Conservation (phyloP, 192 early-diverging fungal genomes). For the Coemansia sp. region DNA sequence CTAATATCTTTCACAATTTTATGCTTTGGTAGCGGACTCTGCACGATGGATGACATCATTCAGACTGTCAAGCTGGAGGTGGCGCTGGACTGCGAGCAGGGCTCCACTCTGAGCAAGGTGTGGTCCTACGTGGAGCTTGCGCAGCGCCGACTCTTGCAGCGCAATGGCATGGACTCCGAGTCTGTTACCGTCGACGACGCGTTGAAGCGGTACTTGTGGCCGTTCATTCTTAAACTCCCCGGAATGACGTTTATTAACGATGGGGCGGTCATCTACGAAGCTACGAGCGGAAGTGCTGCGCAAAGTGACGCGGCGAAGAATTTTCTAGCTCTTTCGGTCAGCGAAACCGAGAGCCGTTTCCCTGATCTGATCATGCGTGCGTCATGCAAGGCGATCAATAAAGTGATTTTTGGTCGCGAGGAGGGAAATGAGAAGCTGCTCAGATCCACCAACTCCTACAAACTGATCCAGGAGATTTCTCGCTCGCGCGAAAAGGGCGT, state of each 20-base stretch:
- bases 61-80: slow-evolving; percentile 40
- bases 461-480: slow-evolving; percentile 25
- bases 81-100: slow-evolving; percentile 39
- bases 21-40: too few relatives aligned
- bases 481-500: slow-evolving; percentile 35
- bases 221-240: slow-evolving; percentile 19
- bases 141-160: slow-evolving; percentile 19
- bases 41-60: slow-evolving; percentile 38
- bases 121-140: slow-evolving; percentile 43
- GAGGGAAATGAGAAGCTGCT: slow-evolving; percentile 30
- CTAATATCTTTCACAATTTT: background rate
- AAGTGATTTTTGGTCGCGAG: slow-evolving; percentile 33
- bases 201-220: slow-evolving; percentile 43
- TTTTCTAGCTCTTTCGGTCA: slow-evolving; percentile 1
- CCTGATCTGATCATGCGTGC: slow-evolving; percentile 30
- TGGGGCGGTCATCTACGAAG: slow-evolving; percentile 16
- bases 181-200: slow-evolving; percentile 1
- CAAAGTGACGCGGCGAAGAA: background rate
- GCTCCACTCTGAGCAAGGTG: slow-evolving; percentile 25
- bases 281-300: background rate
- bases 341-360: slow-evolving; percentile 20
- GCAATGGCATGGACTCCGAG: slow-evolving; percentile 9
- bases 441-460: slow-evolving; percentile 14
- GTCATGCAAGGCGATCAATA: slow-evolving; percentile 23
- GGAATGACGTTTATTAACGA: slow-evolving; percentile 25